Evolutionary conservation across 805 yeast species (phyloP).

Genomic region (Saccharomyces jurei): DNA sequence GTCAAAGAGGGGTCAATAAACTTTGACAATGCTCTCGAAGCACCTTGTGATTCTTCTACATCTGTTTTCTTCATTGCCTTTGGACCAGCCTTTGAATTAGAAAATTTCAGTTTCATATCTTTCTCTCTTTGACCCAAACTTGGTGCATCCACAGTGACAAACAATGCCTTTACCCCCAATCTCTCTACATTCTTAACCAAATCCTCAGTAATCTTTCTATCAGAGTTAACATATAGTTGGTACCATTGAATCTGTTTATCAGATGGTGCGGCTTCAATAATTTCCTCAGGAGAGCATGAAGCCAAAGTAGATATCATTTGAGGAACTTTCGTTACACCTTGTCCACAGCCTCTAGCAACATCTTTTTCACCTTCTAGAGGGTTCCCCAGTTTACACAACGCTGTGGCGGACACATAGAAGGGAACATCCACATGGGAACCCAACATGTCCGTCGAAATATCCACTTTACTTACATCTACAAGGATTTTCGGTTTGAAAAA

Average conservation of each 20-base stretch:
- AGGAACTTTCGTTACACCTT: conserved; percentile 46
- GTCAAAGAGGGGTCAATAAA: conserved; percentile 66
- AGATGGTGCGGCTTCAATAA: conserved; percentile 57
- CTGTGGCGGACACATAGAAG: conserved; percentile 86
- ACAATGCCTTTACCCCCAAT: conserved; percentile 72
- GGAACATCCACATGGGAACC: conserved; percentile 69
- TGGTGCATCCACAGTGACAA: conserved; percentile 90
- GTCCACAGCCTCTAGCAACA: conserved; percentile 74
- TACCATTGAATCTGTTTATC: conserved; percentile 73
- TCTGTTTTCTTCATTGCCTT: conserved; percentile 40
- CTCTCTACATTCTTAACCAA: conserved; percentile 65
- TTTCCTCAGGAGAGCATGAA: conserved; percentile 81
- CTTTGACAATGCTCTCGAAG: conserved; percentile 77
- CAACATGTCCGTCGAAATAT: conserved; percentile 61
- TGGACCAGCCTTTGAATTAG: conserved; percentile 27
- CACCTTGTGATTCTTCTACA: conserved; percentile 59
- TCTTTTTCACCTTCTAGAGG: conserved; percentile 80
- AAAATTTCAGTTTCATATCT: conserved; percentile 62
- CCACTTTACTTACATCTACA: conserved; percentile 72
- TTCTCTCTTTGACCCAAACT: conserved; percentile 86
- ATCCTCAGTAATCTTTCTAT: conserved; percentile 53
- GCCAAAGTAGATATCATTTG: conserved; percentile 94
- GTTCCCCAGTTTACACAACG: conserved; percentile 84
- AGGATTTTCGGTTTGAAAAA: conserved; percentile 80
- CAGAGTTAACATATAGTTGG: conserved; percentile 77